These are phyloP conservation scores for Aspergillus alliaceus DNA, from an alignment of 2,329 filamentous ascomycete genomes.

Conservation along the genomic window DNA sequence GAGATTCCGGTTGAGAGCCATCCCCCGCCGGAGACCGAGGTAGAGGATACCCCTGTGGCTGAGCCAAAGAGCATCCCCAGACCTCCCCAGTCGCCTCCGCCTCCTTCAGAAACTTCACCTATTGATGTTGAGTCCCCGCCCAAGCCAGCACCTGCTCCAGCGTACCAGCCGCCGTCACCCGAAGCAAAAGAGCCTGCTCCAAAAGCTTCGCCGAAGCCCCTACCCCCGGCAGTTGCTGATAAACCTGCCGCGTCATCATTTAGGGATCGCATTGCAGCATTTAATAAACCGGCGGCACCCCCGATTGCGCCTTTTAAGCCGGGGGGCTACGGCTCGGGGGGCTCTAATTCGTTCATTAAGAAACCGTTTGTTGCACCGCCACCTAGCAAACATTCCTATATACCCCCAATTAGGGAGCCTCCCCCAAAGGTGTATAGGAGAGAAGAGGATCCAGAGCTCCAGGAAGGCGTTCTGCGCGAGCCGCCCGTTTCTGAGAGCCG, in stretches of 20 bases:
- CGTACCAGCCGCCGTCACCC: conserved; percentile 27
- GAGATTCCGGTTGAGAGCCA: conserved; percentile 29
- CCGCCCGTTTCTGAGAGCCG: conserved; percentile 34
- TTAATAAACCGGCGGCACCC: conserved; percentile 85
- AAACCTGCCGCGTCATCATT: conserved; percentile 79
- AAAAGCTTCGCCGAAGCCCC: conserved; percentile 55
- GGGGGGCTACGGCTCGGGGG: conserved; percentile 57
- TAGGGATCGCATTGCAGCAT: conserved; percentile 92
- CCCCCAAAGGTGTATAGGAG: conserved; percentile 76
- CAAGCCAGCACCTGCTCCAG: conserved; percentile 25
- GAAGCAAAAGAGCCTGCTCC: conserved; percentile 40
- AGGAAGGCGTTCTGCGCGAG: conserved; percentile 34
- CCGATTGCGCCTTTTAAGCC: conserved; percentile 91
- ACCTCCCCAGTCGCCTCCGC: conserved; percentile 23
- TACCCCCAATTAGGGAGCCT: conserved; percentile 73
- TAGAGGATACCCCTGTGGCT: conserved; percentile 21
- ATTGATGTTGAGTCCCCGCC: conserved; percentile 27
- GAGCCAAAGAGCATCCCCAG: conserved; percentile 30
- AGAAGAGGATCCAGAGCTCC: conserved; percentile 72
- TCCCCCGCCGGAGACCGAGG: conserved; percentile 36
- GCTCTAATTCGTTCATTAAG: conserved; percentile 76
- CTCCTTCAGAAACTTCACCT: conserved; percentile 23
- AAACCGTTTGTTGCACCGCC: conserved; percentile 96
- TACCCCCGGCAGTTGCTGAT: conserved; percentile 65
- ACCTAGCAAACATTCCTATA: conserved; percentile 85